Evolutionary conservation across 768 basidiomycete genomes (phyloP).

Genomic region (Tylopilus felleus): DNA sequence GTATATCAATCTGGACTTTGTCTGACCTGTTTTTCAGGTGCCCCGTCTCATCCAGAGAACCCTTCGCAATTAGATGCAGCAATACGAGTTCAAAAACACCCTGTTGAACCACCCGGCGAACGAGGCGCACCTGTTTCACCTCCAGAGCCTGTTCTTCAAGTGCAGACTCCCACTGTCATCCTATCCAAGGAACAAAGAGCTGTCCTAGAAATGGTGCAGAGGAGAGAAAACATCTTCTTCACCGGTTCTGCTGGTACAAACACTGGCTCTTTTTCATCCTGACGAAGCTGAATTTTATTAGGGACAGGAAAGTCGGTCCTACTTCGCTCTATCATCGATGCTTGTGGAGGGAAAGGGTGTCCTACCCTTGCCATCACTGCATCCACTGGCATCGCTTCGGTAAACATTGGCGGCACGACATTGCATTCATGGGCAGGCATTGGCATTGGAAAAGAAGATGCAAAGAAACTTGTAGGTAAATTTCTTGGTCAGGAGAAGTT

Average conservation of each 20-base stretch:
- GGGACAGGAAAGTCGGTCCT: constrained; percentile 85
- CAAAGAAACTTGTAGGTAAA: constrained; percentile 52
- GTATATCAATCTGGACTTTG: not conserved
- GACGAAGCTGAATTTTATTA: constrained; percentile 21
- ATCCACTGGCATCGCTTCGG: constrained; percentile 73
- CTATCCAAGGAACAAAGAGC: constrained; percentile 52
- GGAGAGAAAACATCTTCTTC: constrained; percentile 72
- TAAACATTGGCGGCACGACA: constrained; percentile 80
- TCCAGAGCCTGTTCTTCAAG: not conserved
- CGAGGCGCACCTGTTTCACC: not conserved
- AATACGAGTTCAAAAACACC: not conserved
- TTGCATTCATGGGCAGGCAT: constrained; percentile 84
- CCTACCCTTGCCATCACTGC: constrained; percentile 69
- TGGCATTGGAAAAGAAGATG: constrained; percentile 62
- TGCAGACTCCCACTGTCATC: constrained; percentile 20
- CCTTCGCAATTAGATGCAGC: not conserved
- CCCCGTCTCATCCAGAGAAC: not conserved
- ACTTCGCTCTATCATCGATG: constrained; percentile 66
- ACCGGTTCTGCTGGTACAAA: constrained; percentile 72
- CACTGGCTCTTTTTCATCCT: not conserved
- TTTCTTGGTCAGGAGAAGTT: constrained; percentile 42
- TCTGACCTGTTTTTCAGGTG: constrained; percentile 9
- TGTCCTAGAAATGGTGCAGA: constrained; percentile 52
- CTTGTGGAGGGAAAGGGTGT: constrained; percentile 36
- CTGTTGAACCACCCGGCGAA: not conserved